phyloP scores from a whole-genome alignment of 192 early-diverging fungal species.

The Funneliformis mosseae region DNA sequence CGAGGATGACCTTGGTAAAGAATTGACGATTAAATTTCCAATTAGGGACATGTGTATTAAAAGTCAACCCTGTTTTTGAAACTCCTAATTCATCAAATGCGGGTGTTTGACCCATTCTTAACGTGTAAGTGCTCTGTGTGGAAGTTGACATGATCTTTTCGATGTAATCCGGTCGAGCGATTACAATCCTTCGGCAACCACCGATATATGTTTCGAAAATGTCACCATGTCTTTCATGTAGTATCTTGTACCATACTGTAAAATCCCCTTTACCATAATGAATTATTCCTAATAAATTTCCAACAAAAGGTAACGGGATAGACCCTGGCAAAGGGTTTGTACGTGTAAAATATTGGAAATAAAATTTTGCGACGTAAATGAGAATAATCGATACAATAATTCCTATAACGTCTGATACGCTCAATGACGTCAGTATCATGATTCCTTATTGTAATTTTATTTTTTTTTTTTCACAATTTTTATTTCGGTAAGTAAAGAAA shows the following conservation, averaged over 20 bases:
- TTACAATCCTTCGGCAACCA: not conserved
- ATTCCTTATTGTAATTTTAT: too few relatives aligned
- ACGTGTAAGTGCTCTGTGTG: not conserved
- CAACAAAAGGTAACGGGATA: not conserved
- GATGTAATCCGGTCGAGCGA: not conserved
- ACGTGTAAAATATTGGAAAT: constrained; percentile 7
- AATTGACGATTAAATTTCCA: constrained; percentile 11
- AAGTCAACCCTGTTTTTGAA: too few relatives aligned
- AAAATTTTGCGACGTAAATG: not conserved
- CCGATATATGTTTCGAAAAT: constrained; percentile 5
- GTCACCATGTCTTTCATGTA: constrained; percentile 12
- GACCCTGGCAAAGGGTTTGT: not conserved
- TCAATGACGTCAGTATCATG: too few relatives aligned
- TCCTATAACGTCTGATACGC: too few relatives aligned
- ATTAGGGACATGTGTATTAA: not conserved
- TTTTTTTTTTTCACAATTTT: too few relatives aligned
- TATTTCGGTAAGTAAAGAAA: too few relatives aligned
- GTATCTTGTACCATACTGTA: too few relatives aligned
- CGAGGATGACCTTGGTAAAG: not conserved
- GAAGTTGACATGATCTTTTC: not conserved
- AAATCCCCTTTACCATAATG: not conserved
- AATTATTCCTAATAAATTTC: too few relatives aligned
- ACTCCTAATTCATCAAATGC: not conserved
- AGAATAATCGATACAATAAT: too few relatives aligned
- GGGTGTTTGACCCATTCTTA: not conserved